Percentiles rank a stretch among this genome's conserved stretches.
These are phyloP conservation scores for Beta corolliflora DNA, from an alignment of 179 eudicot genomes.

Conservation along the genomic window DNA sequence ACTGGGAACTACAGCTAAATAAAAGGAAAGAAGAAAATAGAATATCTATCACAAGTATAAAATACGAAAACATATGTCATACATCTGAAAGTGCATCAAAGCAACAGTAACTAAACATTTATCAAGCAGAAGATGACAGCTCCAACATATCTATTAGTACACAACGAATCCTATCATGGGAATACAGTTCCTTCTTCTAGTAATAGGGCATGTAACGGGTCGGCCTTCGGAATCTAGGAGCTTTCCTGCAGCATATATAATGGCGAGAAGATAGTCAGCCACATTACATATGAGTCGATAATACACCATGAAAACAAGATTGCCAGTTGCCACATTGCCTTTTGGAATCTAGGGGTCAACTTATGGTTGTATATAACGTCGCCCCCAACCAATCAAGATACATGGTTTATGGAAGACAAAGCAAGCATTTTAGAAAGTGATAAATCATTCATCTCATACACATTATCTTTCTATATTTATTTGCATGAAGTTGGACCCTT, in stretches of 20 bases:
- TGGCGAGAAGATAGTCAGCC: neutral
- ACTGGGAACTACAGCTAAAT: neutral
- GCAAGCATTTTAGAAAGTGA: too few species aligned
- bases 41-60: neutral
- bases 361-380: too few species aligned
- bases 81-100: neutral
- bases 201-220: constrained; percentile 51
- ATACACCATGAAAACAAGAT: neutral
- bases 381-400: too few species aligned
- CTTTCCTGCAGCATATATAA: constrained; percentile 40
- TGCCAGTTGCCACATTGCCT: too few species aligned
- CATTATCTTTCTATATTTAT: too few species aligned
- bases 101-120: constrained; percentile 9
- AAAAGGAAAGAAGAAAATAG: neutral
- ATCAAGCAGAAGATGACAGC: constrained; percentile 7
- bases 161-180: neutral
- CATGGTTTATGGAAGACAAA: too few species aligned
- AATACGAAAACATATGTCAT: neutral
- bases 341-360: too few species aligned
- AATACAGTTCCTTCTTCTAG: constrained; percentile 15
- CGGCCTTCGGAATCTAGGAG: constrained; percentile 54
- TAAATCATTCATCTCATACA: too few species aligned
- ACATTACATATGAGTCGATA: neutral
- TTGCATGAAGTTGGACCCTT: too few species aligned
- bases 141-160: neutral